Conservation (phyloP, 306 rosid genomes). For the Quercus rubra region DNA sequence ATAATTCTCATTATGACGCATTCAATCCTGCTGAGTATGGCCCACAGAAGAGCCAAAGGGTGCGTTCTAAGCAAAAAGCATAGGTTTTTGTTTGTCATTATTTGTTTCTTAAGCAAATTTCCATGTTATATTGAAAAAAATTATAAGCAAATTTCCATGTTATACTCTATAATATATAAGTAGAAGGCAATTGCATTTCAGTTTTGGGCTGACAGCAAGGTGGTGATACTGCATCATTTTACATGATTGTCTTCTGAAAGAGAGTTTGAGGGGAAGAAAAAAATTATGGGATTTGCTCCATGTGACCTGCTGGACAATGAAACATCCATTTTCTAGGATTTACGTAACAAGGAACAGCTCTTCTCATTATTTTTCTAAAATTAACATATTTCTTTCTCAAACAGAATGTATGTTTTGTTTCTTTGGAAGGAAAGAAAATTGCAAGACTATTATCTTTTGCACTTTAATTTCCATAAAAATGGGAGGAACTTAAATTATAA, state of each 20-base stretch:
- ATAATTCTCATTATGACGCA: slow-evolving; percentile 70
- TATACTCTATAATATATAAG: background rate
- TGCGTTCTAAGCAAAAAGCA: slow-evolving; percentile 28
- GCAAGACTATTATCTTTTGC: background rate
- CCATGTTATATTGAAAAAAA: background rate
- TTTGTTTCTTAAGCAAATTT: background rate
- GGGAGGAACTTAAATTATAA: background rate
- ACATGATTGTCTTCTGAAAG: background rate
- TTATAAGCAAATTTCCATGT: background rate
- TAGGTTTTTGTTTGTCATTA: slow-evolving; percentile 4
- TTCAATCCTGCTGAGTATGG: slow-evolving; percentile 60
- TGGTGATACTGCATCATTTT: background rate
- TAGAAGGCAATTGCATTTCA: background rate
- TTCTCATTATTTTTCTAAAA: no score
- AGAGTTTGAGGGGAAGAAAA: background rate
- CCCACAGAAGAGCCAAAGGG: slow-evolving; percentile 78
- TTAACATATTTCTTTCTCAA: no score
- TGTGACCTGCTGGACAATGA: no score
- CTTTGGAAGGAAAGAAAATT: no score
- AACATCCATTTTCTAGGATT: no score
- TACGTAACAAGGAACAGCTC: no score
- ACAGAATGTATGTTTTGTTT: no score
- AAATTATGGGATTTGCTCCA: no score
- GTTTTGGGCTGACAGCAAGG: background rate
- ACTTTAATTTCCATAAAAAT: background rate